phyloP scores from a whole-genome alignment of 345 rosid species.

The Lenwebbia sp. region DNA sequence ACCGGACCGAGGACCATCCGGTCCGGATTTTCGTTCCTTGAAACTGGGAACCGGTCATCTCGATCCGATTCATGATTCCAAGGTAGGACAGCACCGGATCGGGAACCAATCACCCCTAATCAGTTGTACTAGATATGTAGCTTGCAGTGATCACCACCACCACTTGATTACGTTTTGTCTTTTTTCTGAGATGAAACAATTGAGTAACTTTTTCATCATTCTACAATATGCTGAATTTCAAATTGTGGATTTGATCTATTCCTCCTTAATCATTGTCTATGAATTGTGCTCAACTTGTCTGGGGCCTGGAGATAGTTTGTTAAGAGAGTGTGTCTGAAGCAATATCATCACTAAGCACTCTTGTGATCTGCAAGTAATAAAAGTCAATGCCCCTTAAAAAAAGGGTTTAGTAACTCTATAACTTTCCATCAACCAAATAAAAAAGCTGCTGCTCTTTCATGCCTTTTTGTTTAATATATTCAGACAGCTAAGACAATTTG shows the following conservation, averaged over 20 bases:
- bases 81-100: too few species aligned
- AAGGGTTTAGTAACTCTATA: background rate
- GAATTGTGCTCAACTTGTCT: background rate
- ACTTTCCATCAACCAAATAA: background rate
- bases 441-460: background rate
- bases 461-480: background rate
- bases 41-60: too few species aligned
- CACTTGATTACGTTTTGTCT: background rate
- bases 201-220: background rate
- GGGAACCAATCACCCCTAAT: too few species aligned
- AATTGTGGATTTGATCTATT: background rate
- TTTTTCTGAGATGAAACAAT: background rate
- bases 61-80: too few species aligned
- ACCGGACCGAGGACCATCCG: too few species aligned
- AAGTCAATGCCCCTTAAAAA: background rate
- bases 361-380: background rate
- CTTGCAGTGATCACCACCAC: background rate
- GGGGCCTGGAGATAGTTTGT: background rate
- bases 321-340: slow-evolving; percentile 1
- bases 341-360: background rate
- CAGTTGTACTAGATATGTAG: background rate
- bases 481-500: background rate
- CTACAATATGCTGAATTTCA: background rate
- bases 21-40: too few species aligned
- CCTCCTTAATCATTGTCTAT: background rate